Evolutionary conservation across 2,329 filamentous ascomycete genomes (phyloP).

Genomic region (Neurospora sp.): DNA sequence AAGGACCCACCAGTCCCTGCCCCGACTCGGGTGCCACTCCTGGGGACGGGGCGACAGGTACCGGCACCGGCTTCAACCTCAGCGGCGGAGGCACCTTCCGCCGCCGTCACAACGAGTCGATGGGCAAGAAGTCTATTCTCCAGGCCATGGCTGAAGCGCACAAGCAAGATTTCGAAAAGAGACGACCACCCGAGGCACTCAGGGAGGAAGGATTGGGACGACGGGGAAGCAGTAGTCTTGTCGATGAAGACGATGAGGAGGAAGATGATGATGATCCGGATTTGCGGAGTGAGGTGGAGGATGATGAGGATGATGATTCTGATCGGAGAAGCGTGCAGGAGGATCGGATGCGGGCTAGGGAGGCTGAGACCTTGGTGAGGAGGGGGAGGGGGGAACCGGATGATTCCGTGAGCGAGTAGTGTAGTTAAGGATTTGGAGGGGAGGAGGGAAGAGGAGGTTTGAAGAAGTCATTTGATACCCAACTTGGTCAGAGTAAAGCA

Average conservation of each 20-base stretch:
- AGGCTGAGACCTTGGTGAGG: slow-evolving; percentile 17
- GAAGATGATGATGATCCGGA: slow-evolving; percentile 10
- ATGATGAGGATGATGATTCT: slow-evolving; percentile 26
- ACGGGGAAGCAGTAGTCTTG: neutral
- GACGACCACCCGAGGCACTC: slow-evolving; percentile 32
- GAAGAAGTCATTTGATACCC: neutral
- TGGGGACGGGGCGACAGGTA: slow-evolving; percentile 1
- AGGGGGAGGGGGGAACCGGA: slow-evolving; percentile 4
- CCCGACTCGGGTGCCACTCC: neutral
- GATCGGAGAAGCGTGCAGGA: slow-evolving; percentile 19
- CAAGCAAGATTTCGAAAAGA: slow-evolving; percentile 84
- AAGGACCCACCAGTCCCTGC: neutral
- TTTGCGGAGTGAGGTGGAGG: slow-evolving; percentile 7
- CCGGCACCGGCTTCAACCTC: slow-evolving; percentile 9
- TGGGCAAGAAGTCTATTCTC: slow-evolving; percentile 32
- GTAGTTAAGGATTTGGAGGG: neutral
- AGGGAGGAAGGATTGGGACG: neutral
- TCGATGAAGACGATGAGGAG: neutral
- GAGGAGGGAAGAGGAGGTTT: neutral
- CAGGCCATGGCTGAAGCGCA: slow-evolving; percentile 76
- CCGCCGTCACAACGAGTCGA: slow-evolving; percentile 24
- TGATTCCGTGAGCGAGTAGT: neutral
- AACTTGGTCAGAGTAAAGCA: neutral
- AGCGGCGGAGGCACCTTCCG: slow-evolving; percentile 15
- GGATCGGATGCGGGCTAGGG: slow-evolving; percentile 21